Evolutionary conservation across 2,329 filamentous ascomycete species (phyloP), one percentile per base, ranked within the genome.

Genomic region (Pseudogymnoascus sp.): DNA sequence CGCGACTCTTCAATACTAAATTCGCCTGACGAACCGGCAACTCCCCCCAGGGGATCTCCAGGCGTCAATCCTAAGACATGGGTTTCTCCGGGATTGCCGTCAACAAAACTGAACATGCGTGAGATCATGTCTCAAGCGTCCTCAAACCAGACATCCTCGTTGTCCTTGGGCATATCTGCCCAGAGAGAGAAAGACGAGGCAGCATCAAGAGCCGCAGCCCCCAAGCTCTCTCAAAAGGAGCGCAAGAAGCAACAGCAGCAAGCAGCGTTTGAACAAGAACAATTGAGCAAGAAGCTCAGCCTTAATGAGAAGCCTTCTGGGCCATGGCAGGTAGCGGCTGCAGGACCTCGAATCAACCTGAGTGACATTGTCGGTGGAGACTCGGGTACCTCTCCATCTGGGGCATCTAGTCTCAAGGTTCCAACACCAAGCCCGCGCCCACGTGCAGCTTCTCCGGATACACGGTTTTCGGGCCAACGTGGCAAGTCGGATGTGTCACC

Each of bases 151-250:
- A 85, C 83, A 3, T 81, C 72, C 0, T 69, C 79, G 0, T 72
- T 87, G 2, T 84, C 84, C 3, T 79, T 80, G 3, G 81, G 80
- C 3, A 70, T 87, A 9, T 81, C 80, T 4, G 81, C 80, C 0
- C 80, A 84, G 68, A 81, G 74, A 56, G 72, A 65, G 2, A 68
- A 69, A 61, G 70, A 72, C 9, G 68, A 70, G 42, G 66, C 73
- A 21, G 69, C 63, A 62, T 72, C 64, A 60, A 80, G 77, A 67
- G 62, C 70, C 40, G 69, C 78, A 0, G 76, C 78, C 14, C 72
- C 76, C 0, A 96, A 90, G 72, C 76, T 96, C 68, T 96, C 93
- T 0, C 95, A 97, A 69, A 96, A 95, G 72, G 93, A 97, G 74
- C 87, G 92, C 21, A 97, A 96, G 77, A 90, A 85, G 72, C 85